Base-by-base conservation (phyloP, 768 basidiomycete genomes). In the Leccinum obscurum region DNA sequence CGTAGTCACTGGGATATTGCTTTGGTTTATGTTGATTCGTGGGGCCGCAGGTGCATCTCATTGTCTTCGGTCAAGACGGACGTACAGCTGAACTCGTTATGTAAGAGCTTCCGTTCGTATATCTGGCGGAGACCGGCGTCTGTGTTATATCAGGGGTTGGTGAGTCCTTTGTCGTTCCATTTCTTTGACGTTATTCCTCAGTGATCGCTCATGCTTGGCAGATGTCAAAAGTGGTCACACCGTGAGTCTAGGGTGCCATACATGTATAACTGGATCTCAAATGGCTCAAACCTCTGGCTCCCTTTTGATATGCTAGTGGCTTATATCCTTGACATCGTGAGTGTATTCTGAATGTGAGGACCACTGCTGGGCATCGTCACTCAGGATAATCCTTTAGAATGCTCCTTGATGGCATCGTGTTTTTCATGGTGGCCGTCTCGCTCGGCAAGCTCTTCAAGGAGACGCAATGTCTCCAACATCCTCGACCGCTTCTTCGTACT, bases 181-280 rank as follows among this genome's bases (percentile, higher is more conserved):
- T 3, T 28, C n/a, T 28, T 14, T 7, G 4, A n/a, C 2, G 39
- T n/a, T 41, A n/a, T 41, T 41, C 39, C 39, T 41, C 17, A 41
- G 39, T 41, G 17, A 41, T 9, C 7, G 17, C 37, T 15, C 14
- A 15, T 37, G 37, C 37, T 39, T 17, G 15, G 37, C 15, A 7
- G n/a, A 41, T n/a, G 2, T 8, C 17, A 8, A 4, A 41, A 9
- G 1, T 41, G 8, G 8, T 9, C 1, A 41, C 2, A 1, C 0
- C 0, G 56, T 57, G 56, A 35, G 56, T 28, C 34, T n/a, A 37
- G 10, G 6, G 9, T 35, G 14, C 20, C 30, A 39, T 39, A 17
- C 8, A 39, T 17, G 32, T 14, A 37, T 39, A 15, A 6, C 6
- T 39, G 37, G 6, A 39, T 41, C 8, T 41, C 17, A 41, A 17